Evolutionary conservation across 129 eudicot species (phyloP).

Genomic region (Flaveria robusta): DNA sequence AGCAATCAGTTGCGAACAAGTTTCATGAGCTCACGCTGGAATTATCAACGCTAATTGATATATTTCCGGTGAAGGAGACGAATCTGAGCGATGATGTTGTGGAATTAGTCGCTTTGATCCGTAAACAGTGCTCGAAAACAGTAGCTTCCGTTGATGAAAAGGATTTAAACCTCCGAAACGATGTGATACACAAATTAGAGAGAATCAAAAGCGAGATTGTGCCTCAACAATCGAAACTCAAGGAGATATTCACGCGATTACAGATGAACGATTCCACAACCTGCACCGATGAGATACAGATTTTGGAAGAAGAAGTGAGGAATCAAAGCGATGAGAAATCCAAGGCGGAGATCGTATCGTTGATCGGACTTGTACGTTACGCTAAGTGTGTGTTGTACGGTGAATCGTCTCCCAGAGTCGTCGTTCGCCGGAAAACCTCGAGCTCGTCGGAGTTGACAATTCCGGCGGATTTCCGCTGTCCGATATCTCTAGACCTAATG

Average conservation of each 20-base stretch:
- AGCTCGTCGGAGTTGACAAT: conserved; percentile 49
- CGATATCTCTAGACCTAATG: conserved; percentile 81
- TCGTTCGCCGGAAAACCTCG: conserved; percentile 35
- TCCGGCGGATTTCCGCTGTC: conserved; percentile 89
- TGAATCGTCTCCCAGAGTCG: conserved; percentile 53
- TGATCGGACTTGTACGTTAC: conserved; percentile 87
- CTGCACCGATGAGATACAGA: conserved; percentile 68
- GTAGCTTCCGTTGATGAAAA: conserved; percentile 35
- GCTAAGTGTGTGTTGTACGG: conserved; percentile 87
- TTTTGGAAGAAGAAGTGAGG: conserved; percentile 69
- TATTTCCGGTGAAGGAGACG: conserved; percentile 60
- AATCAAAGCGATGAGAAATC: conserved; percentile 62
- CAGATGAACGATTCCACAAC: conserved; percentile 55
- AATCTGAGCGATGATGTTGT: conserved; percentile 58
- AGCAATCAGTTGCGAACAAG: conserved; percentile 45
- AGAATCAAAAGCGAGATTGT: conserved; percentile 64
- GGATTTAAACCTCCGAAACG: conserved; percentile 43
- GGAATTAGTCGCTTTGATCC: conserved; percentile 55
- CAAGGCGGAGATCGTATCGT: conserved; percentile 52
- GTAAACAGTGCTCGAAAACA: conserved; percentile 58
- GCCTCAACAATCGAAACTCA: conserved; percentile 61
- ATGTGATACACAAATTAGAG: conserved; percentile 53
- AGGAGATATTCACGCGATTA: conserved; percentile 47
- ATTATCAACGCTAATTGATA: conserved; percentile 75
- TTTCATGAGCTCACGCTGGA: conserved; percentile 69